Conservation (phyloP, 108 stramenopile genomes). For the Schizochytrium sp. region DNA sequence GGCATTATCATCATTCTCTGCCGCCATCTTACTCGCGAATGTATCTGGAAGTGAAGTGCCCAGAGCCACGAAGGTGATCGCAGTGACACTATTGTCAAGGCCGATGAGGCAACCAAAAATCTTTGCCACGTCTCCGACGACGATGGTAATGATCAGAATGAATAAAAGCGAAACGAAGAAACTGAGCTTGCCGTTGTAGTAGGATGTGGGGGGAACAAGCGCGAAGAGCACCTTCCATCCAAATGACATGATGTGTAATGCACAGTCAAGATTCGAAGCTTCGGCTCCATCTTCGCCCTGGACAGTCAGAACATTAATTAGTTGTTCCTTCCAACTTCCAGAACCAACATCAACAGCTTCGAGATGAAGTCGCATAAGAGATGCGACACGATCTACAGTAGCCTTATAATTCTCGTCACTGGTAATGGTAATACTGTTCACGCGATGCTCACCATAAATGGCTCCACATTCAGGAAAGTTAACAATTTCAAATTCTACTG, state of each 20-base stretch:
- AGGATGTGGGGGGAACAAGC: constrained; percentile 62
- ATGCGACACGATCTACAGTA: constrained; percentile 62
- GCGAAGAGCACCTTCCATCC: constrained; percentile 65
- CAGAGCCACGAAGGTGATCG: constrained; percentile 70
- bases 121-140: constrained; percentile 68
- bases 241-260: constrained; percentile 62
- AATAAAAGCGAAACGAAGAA: constrained; percentile 62
- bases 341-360: constrained; percentile 20
- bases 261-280: constrained; percentile 54
- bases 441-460: constrained; percentile 32
- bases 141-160: constrained; percentile 57
- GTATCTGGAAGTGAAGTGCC: constrained; percentile 69
- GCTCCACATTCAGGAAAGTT: neutral
- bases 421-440: constrained; percentile 15
- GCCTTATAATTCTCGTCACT: constrained; percentile 60
- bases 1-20: constrained; percentile 62
- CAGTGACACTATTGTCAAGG: constrained; percentile 59
- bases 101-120: constrained; percentile 69
- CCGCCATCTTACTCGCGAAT: constrained; percentile 69
- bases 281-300: constrained; percentile 60
- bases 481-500: constrained; percentile 51
- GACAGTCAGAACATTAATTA: constrained; percentile 52
- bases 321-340: constrained; percentile 61
- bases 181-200: constrained; percentile 30
- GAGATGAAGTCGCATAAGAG: constrained; percentile 59